phyloP scores from a whole-genome alignment of 208 protist species.

The Giardia duodenalis region DNA sequence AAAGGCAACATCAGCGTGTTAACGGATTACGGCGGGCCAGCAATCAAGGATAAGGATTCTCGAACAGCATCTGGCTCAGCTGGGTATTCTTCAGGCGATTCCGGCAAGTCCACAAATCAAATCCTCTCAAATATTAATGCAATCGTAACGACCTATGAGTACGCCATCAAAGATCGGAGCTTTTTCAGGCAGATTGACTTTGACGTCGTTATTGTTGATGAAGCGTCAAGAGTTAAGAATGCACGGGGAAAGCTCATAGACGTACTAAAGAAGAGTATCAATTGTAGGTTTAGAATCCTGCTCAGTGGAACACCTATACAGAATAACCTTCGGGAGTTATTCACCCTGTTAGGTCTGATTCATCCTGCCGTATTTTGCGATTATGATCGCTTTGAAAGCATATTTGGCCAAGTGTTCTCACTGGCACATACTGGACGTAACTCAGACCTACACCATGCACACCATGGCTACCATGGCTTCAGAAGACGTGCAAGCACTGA shows the following conservation, averaged over 20 bases:
- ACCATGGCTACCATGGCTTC: no score
- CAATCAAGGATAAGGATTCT: not conserved
- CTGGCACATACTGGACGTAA: not conserved
- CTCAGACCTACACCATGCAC: no score
- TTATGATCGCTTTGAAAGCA: not conserved
- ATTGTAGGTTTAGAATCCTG: slow-evolving; percentile 8
- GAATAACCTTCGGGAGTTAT: slow-evolving; percentile 28
- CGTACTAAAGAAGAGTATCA: not conserved
- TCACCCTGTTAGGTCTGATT: slow-evolving; percentile 21
- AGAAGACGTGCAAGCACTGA: no score
- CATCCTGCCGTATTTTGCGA: slow-evolving; percentile 3
- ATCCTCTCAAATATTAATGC: not conserved
- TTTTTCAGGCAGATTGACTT: slow-evolving; percentile 17
- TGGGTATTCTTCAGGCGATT: not conserved
- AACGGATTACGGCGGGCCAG: not conserved
- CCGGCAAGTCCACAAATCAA: not conserved
- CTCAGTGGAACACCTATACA: slow-evolving; percentile 22
- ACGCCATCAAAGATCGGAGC: not conserved
- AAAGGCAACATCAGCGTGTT: not conserved
- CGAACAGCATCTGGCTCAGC: not conserved
- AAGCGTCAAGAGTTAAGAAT: slow-evolving; percentile 24
- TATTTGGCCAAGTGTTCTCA: slow-evolving; percentile 14
- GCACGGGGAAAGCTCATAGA: not conserved
- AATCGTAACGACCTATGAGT: slow-evolving; percentile 21
- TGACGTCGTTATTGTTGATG: slow-evolving; percentile 25